Evolutionary conservation across 352 stramenopile species (phyloP).

Genomic region (Albugo laibachii): DNA sequence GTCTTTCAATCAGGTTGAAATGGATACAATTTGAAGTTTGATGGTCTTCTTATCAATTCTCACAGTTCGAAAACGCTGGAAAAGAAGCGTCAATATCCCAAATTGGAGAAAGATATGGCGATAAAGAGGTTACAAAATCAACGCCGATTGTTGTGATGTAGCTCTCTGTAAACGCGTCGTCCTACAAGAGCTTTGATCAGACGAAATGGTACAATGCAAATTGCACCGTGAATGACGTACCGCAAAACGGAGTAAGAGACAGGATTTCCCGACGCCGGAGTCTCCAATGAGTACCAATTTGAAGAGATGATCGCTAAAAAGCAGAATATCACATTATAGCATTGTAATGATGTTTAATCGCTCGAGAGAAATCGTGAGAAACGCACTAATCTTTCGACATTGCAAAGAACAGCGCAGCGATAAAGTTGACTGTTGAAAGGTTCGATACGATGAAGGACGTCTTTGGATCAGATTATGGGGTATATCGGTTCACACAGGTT

Average conservation of each 20-base stretch:
- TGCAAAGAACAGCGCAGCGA: too few relatives aligned
- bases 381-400: too few relatives aligned
- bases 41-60: slow-evolving; percentile 98
- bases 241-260: slow-evolving; percentile 96
- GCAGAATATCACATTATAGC: slow-evolving; percentile 1
- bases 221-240: not conserved
- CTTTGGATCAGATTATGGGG: too few relatives aligned
- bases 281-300: slow-evolving; percentile 97
- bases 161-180: slow-evolving; percentile 98
- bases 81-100: slow-evolving; percentile 5
- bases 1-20: not conserved
- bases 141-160: slow-evolving; percentile 99
- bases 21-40: slow-evolving; percentile 96
- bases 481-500: too few relatives aligned
- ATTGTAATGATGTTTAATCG: too few relatives aligned
- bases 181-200: slow-evolving; percentile 7
- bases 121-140: slow-evolving; percentile 86
- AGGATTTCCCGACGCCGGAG: slow-evolving; percentile 96
- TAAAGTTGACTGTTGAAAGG: too few relatives aligned
- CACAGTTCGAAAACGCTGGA: slow-evolving; percentile 98
- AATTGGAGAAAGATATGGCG: not conserved
- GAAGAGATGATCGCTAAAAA: slow-evolving; percentile 92
- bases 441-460: too few relatives aligned
- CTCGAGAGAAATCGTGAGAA: too few relatives aligned
- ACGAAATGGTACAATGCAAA: not conserved